These are phyloP conservation scores for Phaeosphaeriaceae sp. DNA, from an alignment of 2,329 filamentous ascomycete species.

Conservation along the genomic window DNA sequence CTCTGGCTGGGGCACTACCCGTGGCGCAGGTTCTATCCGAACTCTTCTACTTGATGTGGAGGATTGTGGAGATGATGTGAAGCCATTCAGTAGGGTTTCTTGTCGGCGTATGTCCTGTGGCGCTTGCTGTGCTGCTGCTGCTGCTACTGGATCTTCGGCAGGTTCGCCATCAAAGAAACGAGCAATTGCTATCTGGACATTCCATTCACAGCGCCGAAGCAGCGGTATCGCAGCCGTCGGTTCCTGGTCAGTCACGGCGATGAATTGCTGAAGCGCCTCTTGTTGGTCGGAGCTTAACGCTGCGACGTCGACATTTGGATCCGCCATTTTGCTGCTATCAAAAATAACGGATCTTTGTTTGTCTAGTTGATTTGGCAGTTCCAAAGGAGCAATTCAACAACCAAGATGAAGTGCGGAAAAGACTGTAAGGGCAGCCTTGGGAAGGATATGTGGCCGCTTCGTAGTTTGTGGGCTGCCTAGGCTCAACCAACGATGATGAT, in stretches of 20 bases:
- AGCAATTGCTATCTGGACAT: conserved; percentile 92
- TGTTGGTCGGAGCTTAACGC: conserved; percentile 80
- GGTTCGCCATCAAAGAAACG: conserved; percentile 98
- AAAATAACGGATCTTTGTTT: no score
- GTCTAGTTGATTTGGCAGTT: no score
- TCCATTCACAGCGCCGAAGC: conserved; percentile 90
- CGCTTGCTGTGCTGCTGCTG: conserved; percentile 70
- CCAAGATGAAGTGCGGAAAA: no score
- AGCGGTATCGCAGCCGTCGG: conserved; percentile 76
- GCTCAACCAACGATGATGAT: no score
- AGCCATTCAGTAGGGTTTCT: conserved; percentile 71
- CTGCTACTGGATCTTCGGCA: conserved; percentile 74
- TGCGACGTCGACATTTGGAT: conserved; percentile 62
- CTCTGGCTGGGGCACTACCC: conserved; percentile 79
- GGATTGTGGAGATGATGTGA: conserved; percentile 37
- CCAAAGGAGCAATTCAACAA: no score
- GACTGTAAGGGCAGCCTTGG: no score
- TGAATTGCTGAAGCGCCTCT: conserved; percentile 85
- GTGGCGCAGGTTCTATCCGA: conserved; percentile 72
- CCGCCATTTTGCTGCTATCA: conserved; percentile 44
- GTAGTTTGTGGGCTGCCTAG: no score
- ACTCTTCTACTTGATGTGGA: conserved; percentile 42
- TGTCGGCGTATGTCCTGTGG: conserved; percentile 67
- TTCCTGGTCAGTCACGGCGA: conserved; percentile 84
- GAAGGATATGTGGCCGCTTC: no score